Percentiles rank a stretch among this genome's conserved stretches.
Evolutionary conservation across 208 protist genomes (phyloP).

Genomic region (Crithidia fasciculata): DNA sequence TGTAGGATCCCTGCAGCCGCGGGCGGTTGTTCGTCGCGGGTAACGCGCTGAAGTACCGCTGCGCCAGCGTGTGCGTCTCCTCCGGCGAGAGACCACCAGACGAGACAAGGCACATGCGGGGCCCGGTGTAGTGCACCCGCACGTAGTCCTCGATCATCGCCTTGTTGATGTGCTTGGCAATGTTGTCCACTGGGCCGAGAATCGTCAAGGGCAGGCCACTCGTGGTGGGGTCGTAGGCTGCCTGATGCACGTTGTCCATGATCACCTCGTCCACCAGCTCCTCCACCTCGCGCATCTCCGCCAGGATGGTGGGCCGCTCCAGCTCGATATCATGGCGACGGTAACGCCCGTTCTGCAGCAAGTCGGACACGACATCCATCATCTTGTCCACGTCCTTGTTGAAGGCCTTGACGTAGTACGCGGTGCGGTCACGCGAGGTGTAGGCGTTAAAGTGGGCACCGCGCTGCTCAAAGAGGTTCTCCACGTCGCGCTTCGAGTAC

Average conservation of each 20-base stretch:
- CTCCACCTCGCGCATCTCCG: constrained; percentile 97
- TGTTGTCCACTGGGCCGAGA: constrained; percentile 97
- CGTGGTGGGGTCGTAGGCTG: constrained; percentile 92
- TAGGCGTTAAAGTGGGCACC: constrained; percentile 99
- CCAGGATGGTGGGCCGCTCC: constrained; percentile 96
- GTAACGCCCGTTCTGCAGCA: constrained; percentile 95
- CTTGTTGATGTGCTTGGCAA: constrained; percentile 88
- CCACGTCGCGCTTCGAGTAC: constrained; percentile 92
- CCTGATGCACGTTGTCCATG: constrained; percentile 97
- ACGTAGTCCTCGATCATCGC: constrained; percentile 94
- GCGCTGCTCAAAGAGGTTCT: constrained; percentile 96
- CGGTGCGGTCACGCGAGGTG: constrained; percentile 97
- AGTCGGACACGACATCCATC: constrained; percentile 97
- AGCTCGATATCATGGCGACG: constrained; percentile 86
- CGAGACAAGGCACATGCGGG: constrained; percentile 96
- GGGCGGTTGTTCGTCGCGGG: constrained; percentile 71
- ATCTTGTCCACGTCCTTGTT: constrained; percentile 93
- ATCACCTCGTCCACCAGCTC: constrained; percentile 95
- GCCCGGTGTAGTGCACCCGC: constrained; percentile 96
- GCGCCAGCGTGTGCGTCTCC: constrained; percentile 89
- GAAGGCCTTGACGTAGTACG: constrained; percentile 97
- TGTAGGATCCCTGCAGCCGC: constrained; percentile 58
- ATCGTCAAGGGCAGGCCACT: constrained; percentile 96
- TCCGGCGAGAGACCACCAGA: constrained; percentile 96
- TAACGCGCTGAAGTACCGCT: constrained; percentile 91